Conservation (phyloP, 2,329 filamentous ascomycete species). For the Cytospora piceae region DNA sequence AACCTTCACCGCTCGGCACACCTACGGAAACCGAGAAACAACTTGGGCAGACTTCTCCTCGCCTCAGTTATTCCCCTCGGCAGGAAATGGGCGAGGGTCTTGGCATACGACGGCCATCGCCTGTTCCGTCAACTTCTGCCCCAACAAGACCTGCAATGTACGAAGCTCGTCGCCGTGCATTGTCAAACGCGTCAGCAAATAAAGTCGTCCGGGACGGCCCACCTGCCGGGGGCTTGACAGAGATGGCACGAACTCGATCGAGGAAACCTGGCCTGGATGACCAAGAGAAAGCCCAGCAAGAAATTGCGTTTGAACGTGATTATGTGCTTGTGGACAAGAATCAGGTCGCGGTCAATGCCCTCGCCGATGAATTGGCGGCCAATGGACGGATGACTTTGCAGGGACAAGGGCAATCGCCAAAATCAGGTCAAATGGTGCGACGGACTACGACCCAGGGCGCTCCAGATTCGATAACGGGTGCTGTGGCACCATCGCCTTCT, state of each 20-base stretch:
- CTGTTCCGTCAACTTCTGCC: constrained; percentile 53
- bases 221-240: constrained; percentile 33
- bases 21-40: constrained; percentile 43
- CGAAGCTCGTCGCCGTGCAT: constrained; percentile 44
- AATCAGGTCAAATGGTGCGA: constrained; percentile 68
- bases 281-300: constrained; percentile 76
- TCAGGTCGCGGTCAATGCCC: constrained; percentile 93
- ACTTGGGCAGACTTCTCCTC: constrained; percentile 38
- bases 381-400: constrained; percentile 68
- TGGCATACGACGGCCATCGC: constrained; percentile 54
- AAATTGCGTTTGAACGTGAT: constrained; percentile 87
- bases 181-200: constrained; percentile 47
- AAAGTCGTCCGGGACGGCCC: constrained; percentile 41
- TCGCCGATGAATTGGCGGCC: constrained; percentile 91
- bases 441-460: constrained; percentile 78
- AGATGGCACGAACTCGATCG: constrained; percentile 14
- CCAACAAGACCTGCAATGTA: constrained; percentile 46
- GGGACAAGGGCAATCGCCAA: constrained; percentile 52
- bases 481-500: constrained; percentile 67
- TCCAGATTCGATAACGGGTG: constrained; percentile 70
- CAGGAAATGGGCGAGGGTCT: constrained; percentile 53
- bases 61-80: constrained; percentile 49
- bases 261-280: constrained; percentile 45
- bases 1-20: constrained; percentile 50
- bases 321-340: constrained; percentile 96